phyloP scores from a whole-genome alignment of 352 stramenopile species.

The Phytophthora capsici region DNA sequence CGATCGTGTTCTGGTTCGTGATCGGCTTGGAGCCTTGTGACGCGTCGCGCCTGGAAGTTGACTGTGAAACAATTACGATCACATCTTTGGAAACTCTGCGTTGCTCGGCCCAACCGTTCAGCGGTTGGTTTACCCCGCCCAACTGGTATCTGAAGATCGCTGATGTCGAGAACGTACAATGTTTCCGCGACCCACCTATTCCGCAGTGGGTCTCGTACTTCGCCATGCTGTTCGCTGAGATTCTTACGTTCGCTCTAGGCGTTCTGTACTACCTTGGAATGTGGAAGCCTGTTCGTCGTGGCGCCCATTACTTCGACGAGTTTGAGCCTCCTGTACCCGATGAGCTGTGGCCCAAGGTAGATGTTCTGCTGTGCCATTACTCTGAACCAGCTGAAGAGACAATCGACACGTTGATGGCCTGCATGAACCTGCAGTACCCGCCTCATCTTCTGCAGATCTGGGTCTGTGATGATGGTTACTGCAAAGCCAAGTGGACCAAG shows the following conservation, averaged over 20 bases:
- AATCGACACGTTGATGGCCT: slow-evolving; percentile 88
- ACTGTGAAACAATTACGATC: slow-evolving; percentile 68
- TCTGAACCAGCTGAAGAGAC: slow-evolving; percentile 86
- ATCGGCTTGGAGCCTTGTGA: slow-evolving; percentile 84
- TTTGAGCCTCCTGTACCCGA: slow-evolving; percentile 83
- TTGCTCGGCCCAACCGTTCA: slow-evolving; percentile 60
- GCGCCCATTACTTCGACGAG: slow-evolving; percentile 88
- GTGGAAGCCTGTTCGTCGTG: slow-evolving; percentile 88
- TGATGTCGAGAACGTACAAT: slow-evolving; percentile 71
- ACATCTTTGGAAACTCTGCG: slow-evolving; percentile 62
- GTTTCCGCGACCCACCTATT: slow-evolving; percentile 81
- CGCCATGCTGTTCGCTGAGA: slow-evolving; percentile 69
- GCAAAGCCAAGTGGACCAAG: slow-evolving; percentile 81
- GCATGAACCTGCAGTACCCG: slow-evolving; percentile 90
- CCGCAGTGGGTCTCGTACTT: slow-evolving; percentile 87
- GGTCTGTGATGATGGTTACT: slow-evolving; percentile 88
- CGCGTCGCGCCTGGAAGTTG: slow-evolving; percentile 48
- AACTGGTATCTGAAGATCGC: slow-evolving; percentile 78
- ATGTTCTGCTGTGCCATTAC: slow-evolving; percentile 87
- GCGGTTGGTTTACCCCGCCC: slow-evolving; percentile 68
- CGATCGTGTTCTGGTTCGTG: slow-evolving; percentile 83
- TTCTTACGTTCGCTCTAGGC: slow-evolving; percentile 73
- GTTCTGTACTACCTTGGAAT: slow-evolving; percentile 89
- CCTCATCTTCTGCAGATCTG: slow-evolving; percentile 86
- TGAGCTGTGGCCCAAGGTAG: slow-evolving; percentile 86